Percentiles rank a stretch among this genome's conserved stretches.
phyloP scores from a whole-genome alignment of 108 stramenopile genomes.

The Nitzschia sp. region DNA sequence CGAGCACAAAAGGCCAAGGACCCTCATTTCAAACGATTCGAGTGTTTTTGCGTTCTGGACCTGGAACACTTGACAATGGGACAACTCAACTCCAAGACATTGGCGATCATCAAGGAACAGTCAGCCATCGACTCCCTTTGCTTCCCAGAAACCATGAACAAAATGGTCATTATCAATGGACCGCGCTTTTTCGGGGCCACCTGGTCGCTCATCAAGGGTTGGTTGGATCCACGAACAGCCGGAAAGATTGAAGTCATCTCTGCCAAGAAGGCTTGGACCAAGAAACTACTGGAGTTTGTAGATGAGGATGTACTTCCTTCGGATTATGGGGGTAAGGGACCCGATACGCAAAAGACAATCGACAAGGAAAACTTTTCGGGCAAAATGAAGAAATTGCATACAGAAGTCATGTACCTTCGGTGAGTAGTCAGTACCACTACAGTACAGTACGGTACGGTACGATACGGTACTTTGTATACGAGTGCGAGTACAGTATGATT shows the following conservation, averaged over 20 bases:
- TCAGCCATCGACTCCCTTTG: slow-evolving; percentile 84
- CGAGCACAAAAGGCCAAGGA: slow-evolving; percentile 58
- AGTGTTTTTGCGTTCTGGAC: slow-evolving; percentile 75
- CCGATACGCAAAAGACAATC: slow-evolving; percentile 49
- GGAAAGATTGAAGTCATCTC: slow-evolving; percentile 79
- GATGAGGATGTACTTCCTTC: slow-evolving; percentile 70
- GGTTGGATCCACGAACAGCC: slow-evolving; percentile 80
- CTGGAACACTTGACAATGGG: slow-evolving; percentile 59
- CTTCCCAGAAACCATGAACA: slow-evolving; percentile 86
- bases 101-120: slow-evolving; percentile 84
- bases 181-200: slow-evolving; percentile 81
- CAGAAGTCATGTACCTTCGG: slow-evolving; percentile 65
- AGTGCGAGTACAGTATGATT: background rate
- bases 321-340: slow-evolving; percentile 82
- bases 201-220: slow-evolving; percentile 84
- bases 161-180: slow-evolving; percentile 77
- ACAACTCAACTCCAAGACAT: slow-evolving; percentile 52
- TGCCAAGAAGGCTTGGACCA: slow-evolving; percentile 56
- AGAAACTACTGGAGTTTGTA: slow-evolving; percentile 60
- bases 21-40: slow-evolving; percentile 70
- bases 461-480: too few relatives aligned
- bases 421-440: slow-evolving; percentile 16
- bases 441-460: too few relatives aligned
- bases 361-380: slow-evolving; percentile 52
- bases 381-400: slow-evolving; percentile 50